Evolutionary conservation across 179 eudicot species (phyloP).

Genomic region (Amaranthus tricolor): DNA sequence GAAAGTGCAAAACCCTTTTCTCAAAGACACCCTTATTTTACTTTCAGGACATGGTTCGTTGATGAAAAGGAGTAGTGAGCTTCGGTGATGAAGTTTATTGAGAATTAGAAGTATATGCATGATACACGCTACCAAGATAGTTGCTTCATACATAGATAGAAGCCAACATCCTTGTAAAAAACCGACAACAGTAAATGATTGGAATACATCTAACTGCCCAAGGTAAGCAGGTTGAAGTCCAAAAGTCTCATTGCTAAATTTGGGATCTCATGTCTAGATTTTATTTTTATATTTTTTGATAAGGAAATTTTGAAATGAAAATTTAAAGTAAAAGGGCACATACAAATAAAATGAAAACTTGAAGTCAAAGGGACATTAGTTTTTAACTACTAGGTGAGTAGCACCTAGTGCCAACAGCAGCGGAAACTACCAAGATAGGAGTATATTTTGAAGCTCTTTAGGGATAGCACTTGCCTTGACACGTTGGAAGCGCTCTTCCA

Average conservation of each 20-base stretch:
- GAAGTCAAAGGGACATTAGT: not conserved
- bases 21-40: not conserved
- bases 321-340: not conserved
- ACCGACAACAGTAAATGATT: no score
- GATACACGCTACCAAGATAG: not conserved
- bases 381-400: not conserved
- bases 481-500: constrained; percentile 82
- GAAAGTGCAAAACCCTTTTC: not conserved
- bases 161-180: no score
- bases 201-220: no score
- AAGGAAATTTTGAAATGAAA: no score
- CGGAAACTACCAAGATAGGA: not conserved
- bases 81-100: not conserved
- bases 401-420: not conserved
- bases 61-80: not conserved
- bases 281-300: no score
- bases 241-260: not conserved
- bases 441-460: not conserved
- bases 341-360: not conserved
- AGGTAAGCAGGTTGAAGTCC: not conserved
- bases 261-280: not conserved
- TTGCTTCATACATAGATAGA: not conserved
- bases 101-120: not conserved
- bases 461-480: constrained; percentile 53
- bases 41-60: not conserved